A percentile compares a stretch with the other conserved stretches of the same genome.
Conservation (phyloP, 192 early-diverging fungal genomes). For the Coemansia sp. region DNA sequence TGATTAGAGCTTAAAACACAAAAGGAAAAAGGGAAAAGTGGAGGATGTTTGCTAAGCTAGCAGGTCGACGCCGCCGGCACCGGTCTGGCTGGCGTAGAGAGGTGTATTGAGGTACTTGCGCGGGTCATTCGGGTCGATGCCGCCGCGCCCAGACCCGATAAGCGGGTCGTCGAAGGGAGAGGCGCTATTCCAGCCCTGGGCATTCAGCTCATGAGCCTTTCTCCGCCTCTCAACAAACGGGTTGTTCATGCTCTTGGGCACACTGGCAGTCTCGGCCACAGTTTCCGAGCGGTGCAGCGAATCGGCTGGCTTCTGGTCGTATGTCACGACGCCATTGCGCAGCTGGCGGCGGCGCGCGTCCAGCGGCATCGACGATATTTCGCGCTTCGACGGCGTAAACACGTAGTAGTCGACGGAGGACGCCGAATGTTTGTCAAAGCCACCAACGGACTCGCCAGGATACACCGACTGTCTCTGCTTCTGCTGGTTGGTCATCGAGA, state of each 20-base stretch:
- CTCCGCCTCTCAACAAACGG: conserved; percentile 46
- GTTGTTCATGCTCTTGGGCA: conserved; percentile 14
- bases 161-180: conserved; percentile 33
- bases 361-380: conserved; percentile 22
- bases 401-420: conserved; percentile 53
- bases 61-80: conserved; percentile 13
- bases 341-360: conserved; percentile 22
- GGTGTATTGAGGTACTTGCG: conserved; percentile 50
- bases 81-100: conserved; percentile 39
- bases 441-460: conserved; percentile 1
- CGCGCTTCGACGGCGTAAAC: conserved; percentile 35
- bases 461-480: conserved; percentile 31
- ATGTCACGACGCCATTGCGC: conserved; percentile 26
- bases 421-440: conserved; percentile 42
- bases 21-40: background rate
- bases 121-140: conserved; percentile 40
- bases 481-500: conserved; percentile 45
- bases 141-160: conserved; percentile 17
- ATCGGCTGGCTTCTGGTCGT: conserved; percentile 2
- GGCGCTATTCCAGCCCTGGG: conserved; percentile 27
- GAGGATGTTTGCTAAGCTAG: background rate
- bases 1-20: background rate
- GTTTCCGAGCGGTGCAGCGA: conserved; percentile 24
- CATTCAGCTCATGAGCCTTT: conserved; percentile 26
- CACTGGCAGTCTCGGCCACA: conserved; percentile 8